Percentiles rank a stretch among this genome's conserved stretches.
phyloP scores from a whole-genome alignment of 257 asterid genomes.

The Plantago major region DNA sequence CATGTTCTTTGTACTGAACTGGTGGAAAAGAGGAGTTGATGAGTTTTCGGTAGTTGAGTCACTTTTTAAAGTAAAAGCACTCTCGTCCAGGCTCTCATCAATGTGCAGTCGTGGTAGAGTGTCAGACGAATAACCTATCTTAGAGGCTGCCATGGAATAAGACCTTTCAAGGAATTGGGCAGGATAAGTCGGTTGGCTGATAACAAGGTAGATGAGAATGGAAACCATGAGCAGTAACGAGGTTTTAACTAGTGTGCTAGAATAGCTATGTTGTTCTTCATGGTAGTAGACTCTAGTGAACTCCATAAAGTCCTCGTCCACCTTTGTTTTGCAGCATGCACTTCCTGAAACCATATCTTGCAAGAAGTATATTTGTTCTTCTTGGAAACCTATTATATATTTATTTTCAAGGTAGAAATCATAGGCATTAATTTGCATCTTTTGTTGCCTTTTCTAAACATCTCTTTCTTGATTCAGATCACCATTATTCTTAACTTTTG shows the following conservation, averaged over 20 bases:
- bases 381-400: background rate
- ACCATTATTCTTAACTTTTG: too few relatives aligned
- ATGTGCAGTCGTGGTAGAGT: background rate
- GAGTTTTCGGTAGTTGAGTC: background rate
- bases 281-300: constrained; percentile 9
- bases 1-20: background rate
- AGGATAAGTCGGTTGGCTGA: constrained; percentile 19
- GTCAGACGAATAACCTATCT: background rate
- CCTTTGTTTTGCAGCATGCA: constrained; percentile 11
- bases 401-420: too few relatives aligned
- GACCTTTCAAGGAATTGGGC: constrained; percentile 16
- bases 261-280: constrained; percentile 6
- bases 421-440: constrained; percentile 9
- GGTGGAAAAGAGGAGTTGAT: background rate
- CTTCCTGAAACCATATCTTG: constrained; percentile 17
- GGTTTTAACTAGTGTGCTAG: constrained; percentile 8
- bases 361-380: background rate
- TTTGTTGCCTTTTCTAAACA: background rate
- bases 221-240: constrained; percentile 12
- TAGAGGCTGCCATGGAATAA: constrained; percentile 6
- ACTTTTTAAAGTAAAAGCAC: background rate
- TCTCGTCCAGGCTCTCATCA: background rate
- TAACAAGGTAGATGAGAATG: constrained; percentile 16
- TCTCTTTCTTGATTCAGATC: too few relatives aligned
- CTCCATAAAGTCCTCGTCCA: constrained; percentile 1